Conservation (phyloP, 2,329 filamentous ascomycete genomes). For the Xylogone sp. region DNA sequence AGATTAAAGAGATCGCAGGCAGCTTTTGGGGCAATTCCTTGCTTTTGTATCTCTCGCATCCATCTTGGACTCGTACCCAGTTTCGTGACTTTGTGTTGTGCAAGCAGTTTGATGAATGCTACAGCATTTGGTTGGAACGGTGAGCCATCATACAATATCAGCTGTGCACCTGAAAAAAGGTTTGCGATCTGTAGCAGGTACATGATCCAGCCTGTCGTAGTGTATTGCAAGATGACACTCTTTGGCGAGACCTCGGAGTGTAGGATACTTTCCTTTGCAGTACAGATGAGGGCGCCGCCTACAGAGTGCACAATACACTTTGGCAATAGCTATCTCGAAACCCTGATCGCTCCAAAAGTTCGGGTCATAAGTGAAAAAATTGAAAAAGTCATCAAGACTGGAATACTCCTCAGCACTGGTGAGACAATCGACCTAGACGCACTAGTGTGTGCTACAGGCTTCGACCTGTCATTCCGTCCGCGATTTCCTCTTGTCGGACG, state of each 20-base stretch:
- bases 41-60: slow-evolving; percentile 35
- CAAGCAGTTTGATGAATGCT: slow-evolving; percentile 31
- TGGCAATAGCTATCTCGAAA: no score
- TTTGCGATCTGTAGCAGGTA: slow-evolving; percentile 55
- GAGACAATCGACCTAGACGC: no score
- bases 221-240: slow-evolving; percentile 41
- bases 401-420: no score
- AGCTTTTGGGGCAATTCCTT: slow-evolving; percentile 15
- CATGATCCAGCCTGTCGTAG: slow-evolving; percentile 70
- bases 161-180: not conserved
- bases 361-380: no score
- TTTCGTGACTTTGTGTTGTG: slow-evolving; percentile 34
- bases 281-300: slow-evolving; percentile 38
- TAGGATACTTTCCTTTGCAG: slow-evolving; percentile 38
- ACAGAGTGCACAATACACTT: slow-evolving; percentile 34
- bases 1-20: slow-evolving; percentile 43
- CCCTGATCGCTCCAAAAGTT: no score
- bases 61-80: slow-evolving; percentile 42
- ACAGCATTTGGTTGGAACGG: slow-evolving; percentile 7
- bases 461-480: no score
- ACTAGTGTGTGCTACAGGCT: no score
- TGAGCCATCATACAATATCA: slow-evolving; percentile 3
- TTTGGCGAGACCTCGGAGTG: slow-evolving; percentile 37
- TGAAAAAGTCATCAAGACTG: no score
- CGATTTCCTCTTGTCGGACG: no score